These are phyloP conservation scores for Spathaspora girioi DNA, from an alignment of 805 yeast genomes.

Conservation along the genomic window DNA sequence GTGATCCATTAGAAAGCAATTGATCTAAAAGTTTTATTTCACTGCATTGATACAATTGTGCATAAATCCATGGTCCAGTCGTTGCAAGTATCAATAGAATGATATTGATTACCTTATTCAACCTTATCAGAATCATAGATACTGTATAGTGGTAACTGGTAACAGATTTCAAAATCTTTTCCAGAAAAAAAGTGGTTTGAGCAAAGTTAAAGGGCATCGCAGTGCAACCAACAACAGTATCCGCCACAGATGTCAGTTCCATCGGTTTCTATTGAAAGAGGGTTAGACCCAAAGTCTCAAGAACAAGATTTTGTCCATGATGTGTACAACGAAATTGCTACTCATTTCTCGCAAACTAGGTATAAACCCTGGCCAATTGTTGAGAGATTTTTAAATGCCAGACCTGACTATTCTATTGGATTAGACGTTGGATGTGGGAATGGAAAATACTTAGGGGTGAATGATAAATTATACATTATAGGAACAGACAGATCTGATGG, in stretches of 20 bases:
- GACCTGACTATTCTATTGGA: slow-evolving; percentile 61
- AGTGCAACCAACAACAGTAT: neutral
- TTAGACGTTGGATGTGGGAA: slow-evolving; percentile 97
- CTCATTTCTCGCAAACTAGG: slow-evolving; percentile 89
- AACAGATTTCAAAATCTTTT: neutral
- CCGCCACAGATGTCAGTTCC: slow-evolving; percentile 26
- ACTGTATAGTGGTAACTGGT: neutral
- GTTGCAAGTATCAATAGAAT: neutral
- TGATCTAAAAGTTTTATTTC: neutral
- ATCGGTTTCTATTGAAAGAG: slow-evolving; percentile 23
- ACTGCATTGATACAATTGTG: neutral
- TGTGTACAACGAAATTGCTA: slow-evolving; percentile 90
- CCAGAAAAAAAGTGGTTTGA: neutral
- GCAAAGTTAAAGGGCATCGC: neutral
- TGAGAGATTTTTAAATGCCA: slow-evolving; percentile 54
- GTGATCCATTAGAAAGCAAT: neutral
- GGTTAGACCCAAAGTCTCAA: slow-evolving; percentile 48
- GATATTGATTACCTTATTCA: neutral
- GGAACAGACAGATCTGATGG: slow-evolving; percentile 79
- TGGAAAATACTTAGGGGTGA: slow-evolving; percentile 82
- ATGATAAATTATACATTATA: slow-evolving; percentile 61
- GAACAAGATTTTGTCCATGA: slow-evolving; percentile 82
- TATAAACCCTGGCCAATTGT: slow-evolving; percentile 99
- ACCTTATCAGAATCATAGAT: neutral
- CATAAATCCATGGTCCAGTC: neutral